Percentiles rank a stretch among this genome's conserved stretches.
These are phyloP conservation scores for Euclidium syriacum DNA, from an alignment of 345 rosid species.

Conservation along the genomic window DNA sequence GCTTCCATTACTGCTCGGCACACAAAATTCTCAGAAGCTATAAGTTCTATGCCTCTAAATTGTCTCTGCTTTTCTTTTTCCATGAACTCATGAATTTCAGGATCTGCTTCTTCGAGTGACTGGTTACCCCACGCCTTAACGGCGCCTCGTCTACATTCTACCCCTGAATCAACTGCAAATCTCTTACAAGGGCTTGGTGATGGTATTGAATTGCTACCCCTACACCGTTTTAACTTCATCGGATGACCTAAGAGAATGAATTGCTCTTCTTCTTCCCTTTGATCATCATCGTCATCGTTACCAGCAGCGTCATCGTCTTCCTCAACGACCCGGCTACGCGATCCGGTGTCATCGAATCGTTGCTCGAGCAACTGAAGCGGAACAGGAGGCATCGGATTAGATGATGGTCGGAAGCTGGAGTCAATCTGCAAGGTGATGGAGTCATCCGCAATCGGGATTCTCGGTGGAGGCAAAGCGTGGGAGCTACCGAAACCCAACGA, in stretches of 20 bases:
- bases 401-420: conserved; percentile 27
- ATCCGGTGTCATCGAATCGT: conserved; percentile 19
- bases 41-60: conserved; percentile 58
- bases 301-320: background rate
- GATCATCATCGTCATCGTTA: conserved; percentile 29
- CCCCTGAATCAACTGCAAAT: conserved; percentile 22
- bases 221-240: conserved; percentile 46
- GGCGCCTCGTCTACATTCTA: conserved; percentile 29
- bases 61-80: conserved; percentile 63
- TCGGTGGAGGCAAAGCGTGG: conserved; percentile 23
- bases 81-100: conserved; percentile 53
- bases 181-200: conserved; percentile 28
- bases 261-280: conserved; percentile 40
- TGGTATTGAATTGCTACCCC: conserved; percentile 31
- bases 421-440: conserved; percentile 41
- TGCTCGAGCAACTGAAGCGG: conserved; percentile 47
- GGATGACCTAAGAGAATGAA: conserved; percentile 65
- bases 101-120: conserved; percentile 47
- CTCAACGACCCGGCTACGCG: conserved; percentile 7
- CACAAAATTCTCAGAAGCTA: conserved; percentile 77
- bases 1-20: conserved; percentile 78
- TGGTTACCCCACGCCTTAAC: conserved; percentile 56
- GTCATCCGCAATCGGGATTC: conserved; percentile 37
- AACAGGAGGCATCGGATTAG: conserved; percentile 22
- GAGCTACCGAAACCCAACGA: conserved; percentile 38